Evolutionary conservation across 2,329 filamentous ascomycete species (phyloP).

Genomic region (Epichloe typhina): DNA sequence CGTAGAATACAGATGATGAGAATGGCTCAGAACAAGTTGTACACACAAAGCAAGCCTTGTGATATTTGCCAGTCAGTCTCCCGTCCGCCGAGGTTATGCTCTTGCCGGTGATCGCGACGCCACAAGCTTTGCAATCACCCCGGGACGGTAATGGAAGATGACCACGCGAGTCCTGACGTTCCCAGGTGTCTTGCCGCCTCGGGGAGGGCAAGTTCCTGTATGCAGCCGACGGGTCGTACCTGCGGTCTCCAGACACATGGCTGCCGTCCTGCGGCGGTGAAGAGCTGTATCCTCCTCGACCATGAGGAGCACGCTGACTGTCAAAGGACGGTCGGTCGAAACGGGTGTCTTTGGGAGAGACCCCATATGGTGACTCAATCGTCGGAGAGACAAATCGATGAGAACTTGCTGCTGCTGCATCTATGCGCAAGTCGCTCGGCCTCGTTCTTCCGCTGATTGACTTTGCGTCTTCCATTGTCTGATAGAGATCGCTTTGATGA

Average conservation of each 20-base stretch:
- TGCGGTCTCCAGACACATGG: neutral
- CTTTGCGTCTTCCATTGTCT: slow-evolving; percentile 43
- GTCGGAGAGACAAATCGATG: slow-evolving; percentile 13
- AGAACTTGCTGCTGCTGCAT: slow-evolving; percentile 18
- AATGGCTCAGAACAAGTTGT: slow-evolving; percentile 71
- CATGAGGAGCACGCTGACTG: neutral
- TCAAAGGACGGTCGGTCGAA: slow-evolving; percentile 2
- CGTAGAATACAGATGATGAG: slow-evolving; percentile 81
- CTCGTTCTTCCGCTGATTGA: slow-evolving; percentile 29
- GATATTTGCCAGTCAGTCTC: slow-evolving; percentile 80
- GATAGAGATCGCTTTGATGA: slow-evolving; percentile 31
- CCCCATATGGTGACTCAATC: slow-evolving; percentile 16
- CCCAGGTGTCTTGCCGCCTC: neutral
- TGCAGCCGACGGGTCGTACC: neutral
- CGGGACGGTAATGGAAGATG: slow-evolving; percentile 35
- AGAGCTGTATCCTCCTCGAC: slow-evolving; percentile 4
- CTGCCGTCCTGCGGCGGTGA: slow-evolving; percentile 2
- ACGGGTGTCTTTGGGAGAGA: slow-evolving; percentile 12
- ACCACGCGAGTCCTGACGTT: slow-evolving; percentile 25
- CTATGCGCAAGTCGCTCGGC: slow-evolving; percentile 19
- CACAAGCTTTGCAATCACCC: slow-evolving; percentile 74
- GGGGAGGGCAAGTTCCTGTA: neutral
- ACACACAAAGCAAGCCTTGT: slow-evolving; percentile 92
- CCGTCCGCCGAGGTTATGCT: slow-evolving; percentile 91
- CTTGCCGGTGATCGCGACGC: slow-evolving; percentile 68